Base-by-base conservation (phyloP, 352 stramenopile species). In the Hyaloperonospora arabidopsidis region DNA sequence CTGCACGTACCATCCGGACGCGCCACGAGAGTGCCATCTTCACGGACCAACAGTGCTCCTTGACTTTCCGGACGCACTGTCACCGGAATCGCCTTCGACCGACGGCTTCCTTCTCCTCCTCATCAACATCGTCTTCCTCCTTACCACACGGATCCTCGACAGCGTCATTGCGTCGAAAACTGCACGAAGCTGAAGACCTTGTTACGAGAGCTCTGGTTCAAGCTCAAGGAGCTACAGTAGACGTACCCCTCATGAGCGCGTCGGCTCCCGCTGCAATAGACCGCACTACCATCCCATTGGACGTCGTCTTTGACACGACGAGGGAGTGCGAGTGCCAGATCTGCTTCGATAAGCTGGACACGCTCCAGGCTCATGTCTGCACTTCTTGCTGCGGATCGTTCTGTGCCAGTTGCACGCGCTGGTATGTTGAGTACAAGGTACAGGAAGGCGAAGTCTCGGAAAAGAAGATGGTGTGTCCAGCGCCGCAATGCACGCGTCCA, bases 361-460 rank as follows among this genome's bases (percentile, higher is more conserved):
- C 61, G 5, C 32, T 71, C 13, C 65, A 81, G 28, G 47, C 61
- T 2, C 73, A 87, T 38, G 65, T 66, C 39, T 90, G 79, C 44
- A 18, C 56, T 10, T 50, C 54, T 15, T 90, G 79, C 56, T 49
- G 47, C 45, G 57, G 54, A 18, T 61, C 66, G 5, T 87, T 84
- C 63, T 90, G 79, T 44, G 52, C 54, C 19, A 77, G 63, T 38
- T 90, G 79, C 66, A 78, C 75, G 41, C 69, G 74, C 41, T 82
- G 70, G 73, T 90, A 88, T 60, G 74, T 90, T 25, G 68, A 85
- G 52, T 80, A 74, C 65, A 90, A 90, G 65, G 76, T 90, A 46
- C 56, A 77, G 29, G 79, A 90, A 48, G 79, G 79, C 21, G 77
- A 88, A 49, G 79, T 90, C 6, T 90, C 79, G 21, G 47, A 63